These are phyloP conservation scores for Gnomoniopsis smithogilvyi DNA, from an alignment of 2,329 filamentous ascomycete species.

Conservation along the genomic window DNA sequence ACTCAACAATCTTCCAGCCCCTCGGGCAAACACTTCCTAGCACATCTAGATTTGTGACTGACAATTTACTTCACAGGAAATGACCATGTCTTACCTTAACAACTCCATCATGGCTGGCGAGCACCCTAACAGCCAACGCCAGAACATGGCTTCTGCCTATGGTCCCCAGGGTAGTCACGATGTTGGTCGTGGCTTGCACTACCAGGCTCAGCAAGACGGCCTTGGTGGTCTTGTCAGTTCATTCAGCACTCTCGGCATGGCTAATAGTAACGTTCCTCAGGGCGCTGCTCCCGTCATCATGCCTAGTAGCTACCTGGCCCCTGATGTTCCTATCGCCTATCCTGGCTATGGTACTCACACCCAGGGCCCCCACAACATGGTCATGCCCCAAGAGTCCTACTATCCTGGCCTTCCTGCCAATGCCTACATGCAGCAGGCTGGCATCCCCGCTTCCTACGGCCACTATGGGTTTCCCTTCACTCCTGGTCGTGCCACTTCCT, in stretches of 20 bases:
- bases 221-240: conserved; percentile 20
- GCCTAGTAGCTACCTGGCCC: conserved; percentile 22
- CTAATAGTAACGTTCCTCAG: conserved; percentile 22
- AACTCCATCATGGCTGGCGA: conserved; percentile 23
- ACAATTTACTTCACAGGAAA: conserved; percentile 9
- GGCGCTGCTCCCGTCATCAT: conserved; percentile 20
- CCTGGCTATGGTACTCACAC: conserved; percentile 19
- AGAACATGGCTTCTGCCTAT: conserved; percentile 20
- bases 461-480: conserved; percentile 47
- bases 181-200: conserved; percentile 23
- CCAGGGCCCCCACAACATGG: conserved; percentile 13
- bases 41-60: not conserved
- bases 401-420: conserved; percentile 23
- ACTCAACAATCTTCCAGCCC: not conserved
- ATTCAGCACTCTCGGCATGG: conserved; percentile 19
- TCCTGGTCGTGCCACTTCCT: conserved; percentile 43
- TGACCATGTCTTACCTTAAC: conserved; percentile 25
- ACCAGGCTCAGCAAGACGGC: conserved; percentile 20
- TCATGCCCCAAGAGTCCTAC: conserved; percentile 23
- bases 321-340: conserved; percentile 22
- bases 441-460: conserved; percentile 24
- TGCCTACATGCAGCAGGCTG: conserved; percentile 24
- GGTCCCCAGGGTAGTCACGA: conserved; percentile 24
- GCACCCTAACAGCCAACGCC: conserved; percentile 21
- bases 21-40: not conserved